Evolutionary conservation across 169 alveolate genomes (phyloP).

Genomic region (Plasmodium ovale): DNA sequence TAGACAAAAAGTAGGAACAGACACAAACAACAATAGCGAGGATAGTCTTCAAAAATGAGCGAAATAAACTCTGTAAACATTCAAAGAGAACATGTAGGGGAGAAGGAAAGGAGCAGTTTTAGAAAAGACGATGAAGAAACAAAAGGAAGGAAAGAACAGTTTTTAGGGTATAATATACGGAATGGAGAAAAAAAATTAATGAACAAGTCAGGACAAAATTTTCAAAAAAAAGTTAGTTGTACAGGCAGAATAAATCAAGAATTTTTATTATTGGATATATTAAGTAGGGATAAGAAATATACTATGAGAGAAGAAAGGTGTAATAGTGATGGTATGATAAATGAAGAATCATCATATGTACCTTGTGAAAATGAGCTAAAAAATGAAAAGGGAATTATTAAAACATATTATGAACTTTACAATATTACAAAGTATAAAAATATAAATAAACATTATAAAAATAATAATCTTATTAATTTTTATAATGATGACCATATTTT

Average conservation of each 20-base stretch:
- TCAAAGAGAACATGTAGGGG: neutral
- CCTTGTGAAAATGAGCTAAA: neutral
- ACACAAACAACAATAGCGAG: too few relatives aligned
- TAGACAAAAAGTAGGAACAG: too few relatives aligned
- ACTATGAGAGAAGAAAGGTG: neutral
- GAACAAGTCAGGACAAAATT: neutral
- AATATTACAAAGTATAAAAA: constrained; percentile 19
- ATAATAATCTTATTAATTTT: constrained; percentile 26
- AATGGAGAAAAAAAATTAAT: neutral
- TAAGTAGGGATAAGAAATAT: neutral
- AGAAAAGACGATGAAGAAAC: neutral
- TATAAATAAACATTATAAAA: constrained; percentile 15
- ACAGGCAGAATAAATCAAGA: constrained; percentile 27
- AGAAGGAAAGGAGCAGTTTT: neutral
- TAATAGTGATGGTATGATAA: neutral
- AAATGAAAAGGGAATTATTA: neutral
- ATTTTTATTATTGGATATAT: constrained; percentile 8
- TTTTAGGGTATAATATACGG: neutral
- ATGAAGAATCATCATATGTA: too few relatives aligned
- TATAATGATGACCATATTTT: constrained; percentile 17
- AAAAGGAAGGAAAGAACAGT: neutral
- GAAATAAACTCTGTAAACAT: too few relatives aligned
- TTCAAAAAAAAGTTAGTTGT: neutral
- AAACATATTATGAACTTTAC: constrained; percentile 52
- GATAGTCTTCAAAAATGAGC: too few relatives aligned